A percentile compares a stretch with the other conserved stretches of the same genome.
Evolutionary conservation across 176 grass and related monocot species (phyloP).

Genomic region (Oryza punctata): DNA sequence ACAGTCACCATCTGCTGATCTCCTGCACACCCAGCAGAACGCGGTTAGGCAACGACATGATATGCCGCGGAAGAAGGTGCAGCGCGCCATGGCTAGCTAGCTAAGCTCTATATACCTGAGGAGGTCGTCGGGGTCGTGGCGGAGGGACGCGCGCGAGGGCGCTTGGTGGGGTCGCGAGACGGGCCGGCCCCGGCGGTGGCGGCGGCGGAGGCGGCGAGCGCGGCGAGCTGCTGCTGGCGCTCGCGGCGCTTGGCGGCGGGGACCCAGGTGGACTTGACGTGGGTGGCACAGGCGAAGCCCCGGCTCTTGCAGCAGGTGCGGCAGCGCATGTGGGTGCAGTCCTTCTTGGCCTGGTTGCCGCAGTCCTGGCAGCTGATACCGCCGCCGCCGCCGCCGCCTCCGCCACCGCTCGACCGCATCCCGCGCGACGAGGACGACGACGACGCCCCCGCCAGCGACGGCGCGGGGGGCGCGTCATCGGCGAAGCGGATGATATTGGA

Average conservation of each 20-base stretch:
- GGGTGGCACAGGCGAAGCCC: conserved; percentile 71
- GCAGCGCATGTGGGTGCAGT: conserved; percentile 82
- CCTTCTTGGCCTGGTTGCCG: conserved; percentile 98
- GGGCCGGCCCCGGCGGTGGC: conserved; percentile 25
- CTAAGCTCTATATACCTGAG: conserved; percentile 51
- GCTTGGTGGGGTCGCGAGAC: conserved; percentile 52
- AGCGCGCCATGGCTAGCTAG: not conserved
- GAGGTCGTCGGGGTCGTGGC: conserved; percentile 44
- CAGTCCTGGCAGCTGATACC: conserved; percentile 90
- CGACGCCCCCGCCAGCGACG: conserved; percentile 33
- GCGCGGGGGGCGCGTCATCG: conserved; percentile 49
- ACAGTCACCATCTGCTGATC: conserved; percentile 62
- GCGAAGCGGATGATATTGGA: conserved; percentile 79
- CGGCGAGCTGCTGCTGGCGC: conserved; percentile 69
- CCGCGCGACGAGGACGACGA: conserved; percentile 41
- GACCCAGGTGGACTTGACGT: conserved; percentile 96
- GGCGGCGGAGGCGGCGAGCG: conserved; percentile 34
- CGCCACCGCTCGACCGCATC: not conserved
- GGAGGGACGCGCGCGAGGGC: conserved; percentile 33
- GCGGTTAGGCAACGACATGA: too few species aligned
- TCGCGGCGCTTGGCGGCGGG: conserved; percentile 87
- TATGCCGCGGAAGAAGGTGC: not conserved
- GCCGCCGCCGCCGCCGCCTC: not conserved
- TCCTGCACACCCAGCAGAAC: not conserved
- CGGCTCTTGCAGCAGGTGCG: conserved; percentile 97